Base-by-base conservation (phyloP, 2,329 filamentous ascomycete genomes). In the Blastomyces percursus region DNA sequence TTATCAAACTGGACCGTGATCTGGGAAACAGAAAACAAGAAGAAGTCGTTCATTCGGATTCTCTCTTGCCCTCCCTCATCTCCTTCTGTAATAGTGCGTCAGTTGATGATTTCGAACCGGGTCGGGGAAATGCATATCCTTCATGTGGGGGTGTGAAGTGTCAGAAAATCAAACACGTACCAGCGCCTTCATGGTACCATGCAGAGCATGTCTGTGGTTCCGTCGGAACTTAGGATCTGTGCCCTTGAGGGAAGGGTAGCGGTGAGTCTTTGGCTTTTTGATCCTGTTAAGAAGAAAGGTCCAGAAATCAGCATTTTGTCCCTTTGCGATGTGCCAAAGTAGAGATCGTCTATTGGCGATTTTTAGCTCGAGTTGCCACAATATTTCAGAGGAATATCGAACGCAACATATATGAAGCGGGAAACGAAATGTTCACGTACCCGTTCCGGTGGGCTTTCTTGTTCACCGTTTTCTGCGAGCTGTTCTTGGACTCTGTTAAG, bases 391-490 rank as follows among this genome's bases (percentile, higher is more conserved):
- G 4, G 14, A 19, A 32, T n/a, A 59, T 21, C 61, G 21, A 14
- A 19, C 16, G 14, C 32, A 59, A 52, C 5, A 11, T n/a, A 51
- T 54, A 38, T 7, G n/a, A 42, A 16, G 52, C 11, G 60, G 60
- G 60, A 60, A 61, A 59, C 55, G 61, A 65, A 24, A 56, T 61
- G 27, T 38, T 63, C 68, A 83, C 88, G 75, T 88, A 96, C 93
- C 94, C 94, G 86, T 99, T 99, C 79, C 89, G 88, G 88, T 99
- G 94, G 83, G 91, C 92, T 90, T 99, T 99, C 85, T 89, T 89
- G 80, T 86, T 86, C 87, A 94, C 89, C 84, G 96, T 96, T 84
- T 96, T 91, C 86, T 97, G 93, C 76, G 93, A 96, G 83, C 91
- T 95, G 88, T 97, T 97, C 91, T 97, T 97, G 76, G 94, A 97